Evolutionary conservation across 495 filamentous ascomycete species (phyloP).

Genomic region (Daldinia concentrica): DNA sequence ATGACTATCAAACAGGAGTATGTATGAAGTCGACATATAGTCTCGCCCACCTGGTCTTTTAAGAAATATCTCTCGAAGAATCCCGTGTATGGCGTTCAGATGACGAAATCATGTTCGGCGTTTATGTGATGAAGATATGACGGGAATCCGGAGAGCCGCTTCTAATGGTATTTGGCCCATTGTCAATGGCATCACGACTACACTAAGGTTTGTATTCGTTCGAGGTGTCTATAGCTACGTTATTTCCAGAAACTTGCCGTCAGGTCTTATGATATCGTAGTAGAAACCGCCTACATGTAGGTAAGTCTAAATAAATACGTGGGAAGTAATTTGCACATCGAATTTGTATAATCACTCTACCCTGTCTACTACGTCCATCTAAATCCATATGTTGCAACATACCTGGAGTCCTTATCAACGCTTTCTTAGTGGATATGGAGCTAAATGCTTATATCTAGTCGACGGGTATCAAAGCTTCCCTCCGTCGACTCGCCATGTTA

Average conservation of each 20-base stretch:
- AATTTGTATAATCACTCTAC: too few species aligned
- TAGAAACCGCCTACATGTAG: too few species aligned
- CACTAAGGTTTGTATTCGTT: background rate
- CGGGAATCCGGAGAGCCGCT: background rate
- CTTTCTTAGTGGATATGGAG: background rate
- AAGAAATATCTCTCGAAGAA: background rate
- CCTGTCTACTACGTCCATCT: too few species aligned
- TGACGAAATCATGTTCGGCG: background rate
- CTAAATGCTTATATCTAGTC: background rate
- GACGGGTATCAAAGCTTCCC: too few species aligned
- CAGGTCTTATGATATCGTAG: too few species aligned
- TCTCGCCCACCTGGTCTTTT: conserved; percentile 3
- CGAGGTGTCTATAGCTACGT: background rate
- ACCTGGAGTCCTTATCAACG: background rate
- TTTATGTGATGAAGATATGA: conserved; percentile 20
- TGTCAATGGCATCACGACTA: conserved; percentile 3
- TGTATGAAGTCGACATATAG: background rate
- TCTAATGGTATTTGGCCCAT: background rate
- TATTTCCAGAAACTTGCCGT: too few species aligned
- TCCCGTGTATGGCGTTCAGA: background rate
- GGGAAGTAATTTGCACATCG: too few species aligned
- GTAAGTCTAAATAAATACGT: too few species aligned
- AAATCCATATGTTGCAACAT: too few species aligned
- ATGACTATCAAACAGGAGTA: background rate
- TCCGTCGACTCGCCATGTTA: too few species aligned